These are phyloP conservation scores for Coprinopsis sp. DNA, from an alignment of 768 basidiomycete genomes.

Conservation along the genomic window DNA sequence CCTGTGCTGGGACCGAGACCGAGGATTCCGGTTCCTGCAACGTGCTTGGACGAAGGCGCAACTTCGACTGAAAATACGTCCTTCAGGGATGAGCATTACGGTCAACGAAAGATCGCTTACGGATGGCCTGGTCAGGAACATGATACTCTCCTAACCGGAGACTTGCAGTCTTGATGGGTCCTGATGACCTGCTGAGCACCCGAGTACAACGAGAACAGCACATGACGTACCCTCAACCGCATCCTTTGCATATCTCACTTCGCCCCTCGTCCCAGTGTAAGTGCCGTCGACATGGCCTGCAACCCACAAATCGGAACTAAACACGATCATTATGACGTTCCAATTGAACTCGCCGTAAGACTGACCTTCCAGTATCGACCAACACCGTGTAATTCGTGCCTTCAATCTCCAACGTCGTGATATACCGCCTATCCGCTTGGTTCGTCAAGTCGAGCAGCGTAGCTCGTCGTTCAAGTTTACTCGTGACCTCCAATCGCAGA, in stretches of 20 bases:
- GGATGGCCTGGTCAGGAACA: constrained; percentile 41
- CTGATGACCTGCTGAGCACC: constrained; percentile 20
- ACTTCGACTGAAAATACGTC: constrained; percentile 39
- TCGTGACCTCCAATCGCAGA: too few relatives aligned
- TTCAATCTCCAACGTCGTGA: constrained; percentile 33
- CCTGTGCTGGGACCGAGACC: constrained; percentile 57
- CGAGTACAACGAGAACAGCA: background rate
- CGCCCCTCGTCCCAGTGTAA: constrained; percentile 32
- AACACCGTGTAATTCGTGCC: constrained; percentile 32
- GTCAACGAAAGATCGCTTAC: constrained; percentile 28
- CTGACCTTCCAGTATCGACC: constrained; percentile 47
- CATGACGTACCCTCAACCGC: constrained; percentile 39
- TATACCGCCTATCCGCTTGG: constrained; percentile 36
- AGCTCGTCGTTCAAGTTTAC: constrained; percentile 7
- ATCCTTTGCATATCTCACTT: constrained; percentile 53
- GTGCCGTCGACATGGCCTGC: constrained; percentile 38
- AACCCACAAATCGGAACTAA: constrained; percentile 64
- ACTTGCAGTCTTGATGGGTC: constrained; percentile 39
- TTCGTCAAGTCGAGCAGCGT: constrained; percentile 24
- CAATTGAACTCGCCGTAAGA: background rate
- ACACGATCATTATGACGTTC: background rate
- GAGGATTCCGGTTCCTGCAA: constrained; percentile 27
- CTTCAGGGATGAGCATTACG: background rate
- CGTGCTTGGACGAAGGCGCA: constrained; percentile 24
- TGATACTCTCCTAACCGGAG: constrained; percentile 42